Evolutionary conservation across 1,284 basidiomycete genomes (phyloP), one percentile per base, ranked within the genome.

Genomic region (Cutaneotrichosporon sp.): DNA sequence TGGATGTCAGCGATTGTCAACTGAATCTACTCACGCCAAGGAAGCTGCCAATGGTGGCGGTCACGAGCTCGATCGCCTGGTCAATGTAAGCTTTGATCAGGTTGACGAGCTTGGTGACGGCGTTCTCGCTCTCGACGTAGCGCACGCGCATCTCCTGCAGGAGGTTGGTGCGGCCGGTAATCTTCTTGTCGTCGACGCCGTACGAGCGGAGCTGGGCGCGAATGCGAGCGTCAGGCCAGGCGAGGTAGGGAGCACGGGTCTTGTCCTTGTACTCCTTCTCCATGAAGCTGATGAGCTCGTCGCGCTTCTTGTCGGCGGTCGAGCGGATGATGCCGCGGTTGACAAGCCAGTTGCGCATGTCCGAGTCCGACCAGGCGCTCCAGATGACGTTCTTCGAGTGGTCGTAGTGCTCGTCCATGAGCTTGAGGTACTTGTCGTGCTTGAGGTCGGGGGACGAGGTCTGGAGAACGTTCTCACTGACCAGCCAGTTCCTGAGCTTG

Each of bases 191-290:
- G 65, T 84, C 82, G 42, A 92, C 70, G 54, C 89, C 89, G 63
- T 85, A 84, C 72, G 89, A 85, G 61, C 90, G 85, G 31, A 94
- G 84, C 76, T 88, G 92, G 0, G 89, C 90, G 58, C 92, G 88
- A 31, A 95, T 85, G 50, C 91, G 86, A 3, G 92, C 89, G 71
- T 94, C 91, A 16, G 92, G 91, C 92, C 92, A 95, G n/a, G 85
- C 83, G 54, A 93, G 82, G 77, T 92, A 93, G 1, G 85, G 81
- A 4, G 86, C 84, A 8, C 83, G 71, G 24, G 80, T 78, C 27
- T 72, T 67, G 47, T 78, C 72, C 69, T 79, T 79, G 75, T 83
- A 82, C 72, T 80, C 71, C 29, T 66, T 67, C 69, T 64, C 60
- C 65, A 78, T 68, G 60, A 65, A 49, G 42, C 70, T 57, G 29